phyloP scores from a whole-genome alignment of 768 basidiomycete species.

The Macrolepiota albuminosa region DNA sequence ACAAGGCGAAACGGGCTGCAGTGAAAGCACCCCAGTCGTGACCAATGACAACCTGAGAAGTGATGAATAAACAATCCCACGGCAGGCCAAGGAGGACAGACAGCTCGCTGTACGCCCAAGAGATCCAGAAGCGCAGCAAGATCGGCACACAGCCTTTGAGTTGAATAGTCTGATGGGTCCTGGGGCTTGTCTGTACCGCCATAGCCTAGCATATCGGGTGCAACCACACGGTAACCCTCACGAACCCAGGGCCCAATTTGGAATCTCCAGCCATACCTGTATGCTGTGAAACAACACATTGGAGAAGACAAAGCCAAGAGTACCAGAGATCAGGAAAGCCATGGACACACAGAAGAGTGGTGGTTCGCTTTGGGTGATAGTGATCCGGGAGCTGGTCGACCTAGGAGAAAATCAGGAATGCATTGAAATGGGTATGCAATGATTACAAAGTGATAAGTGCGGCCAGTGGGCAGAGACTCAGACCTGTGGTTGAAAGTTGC shows the following conservation, averaged over 20 bases:
- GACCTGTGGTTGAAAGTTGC: constrained; percentile 50
- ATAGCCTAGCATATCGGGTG: constrained; percentile 61
- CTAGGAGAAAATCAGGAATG: constrained; percentile 17
- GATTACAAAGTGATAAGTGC: constrained; percentile 60
- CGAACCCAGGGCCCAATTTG: constrained; percentile 70
- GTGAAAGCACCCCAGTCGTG: constrained; percentile 79
- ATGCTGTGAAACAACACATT: background rate
- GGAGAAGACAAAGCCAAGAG: background rate
- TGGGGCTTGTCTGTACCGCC: constrained; percentile 59
- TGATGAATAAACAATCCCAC: background rate
- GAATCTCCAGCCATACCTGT: constrained; percentile 70
- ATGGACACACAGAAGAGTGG: constrained; percentile 68
- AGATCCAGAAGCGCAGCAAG: constrained; percentile 61
- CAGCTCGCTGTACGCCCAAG: constrained; percentile 47
- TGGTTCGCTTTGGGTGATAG: constrained; percentile 33
- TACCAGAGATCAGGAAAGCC: constrained; percentile 72
- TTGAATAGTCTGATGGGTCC: constrained; percentile 52
- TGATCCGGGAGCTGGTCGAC: constrained; percentile 54
- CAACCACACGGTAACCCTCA: constrained; percentile 59
- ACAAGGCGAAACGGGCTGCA: constrained; percentile 64
- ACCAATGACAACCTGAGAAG: constrained; percentile 55
- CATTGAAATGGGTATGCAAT: background rate
- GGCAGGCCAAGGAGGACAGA: constrained; percentile 27
- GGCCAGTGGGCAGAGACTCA: constrained; percentile 51
- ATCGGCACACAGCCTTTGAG: constrained; percentile 56